These are phyloP conservation scores for Ogataea trehalophila DNA, from an alignment of 805 yeast species.

Conservation along the genomic window DNA sequence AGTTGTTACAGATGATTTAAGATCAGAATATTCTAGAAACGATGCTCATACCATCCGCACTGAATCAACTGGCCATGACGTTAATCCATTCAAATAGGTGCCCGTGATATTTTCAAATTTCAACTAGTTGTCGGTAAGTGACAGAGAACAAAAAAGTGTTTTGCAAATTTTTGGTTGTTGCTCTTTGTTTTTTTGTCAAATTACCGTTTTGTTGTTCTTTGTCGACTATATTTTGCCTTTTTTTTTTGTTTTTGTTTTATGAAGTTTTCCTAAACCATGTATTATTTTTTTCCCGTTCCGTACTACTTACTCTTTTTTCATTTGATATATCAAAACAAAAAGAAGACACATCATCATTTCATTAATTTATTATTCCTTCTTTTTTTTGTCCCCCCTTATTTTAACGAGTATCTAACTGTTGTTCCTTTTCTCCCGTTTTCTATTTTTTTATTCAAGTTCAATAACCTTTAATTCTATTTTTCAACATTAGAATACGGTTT, in stretches of 20 bases:
- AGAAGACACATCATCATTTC: too few relatives aligned
- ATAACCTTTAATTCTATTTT: too few relatives aligned
- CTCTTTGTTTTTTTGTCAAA: too few relatives aligned
- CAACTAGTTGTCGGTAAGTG: not conserved
- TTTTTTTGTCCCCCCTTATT: not conserved
- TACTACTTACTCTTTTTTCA: not conserved
- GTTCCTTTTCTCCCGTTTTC: too few relatives aligned
- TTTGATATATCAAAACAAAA: not conserved
- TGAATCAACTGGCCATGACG: conserved; percentile 10
- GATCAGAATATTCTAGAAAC: conserved; percentile 13
- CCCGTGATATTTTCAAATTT: too few relatives aligned
- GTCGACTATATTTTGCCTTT: too few relatives aligned
- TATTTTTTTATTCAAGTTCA: too few relatives aligned
- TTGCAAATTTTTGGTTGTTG: not conserved
- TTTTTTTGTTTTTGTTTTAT: not conserved
- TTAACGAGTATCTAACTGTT: not conserved
- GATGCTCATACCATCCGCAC: conserved; percentile 14
- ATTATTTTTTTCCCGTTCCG: not conserved
- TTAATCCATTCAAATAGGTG: conserved; percentile 13
- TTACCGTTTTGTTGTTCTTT: too few relatives aligned
- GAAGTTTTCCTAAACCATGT: not conserved
- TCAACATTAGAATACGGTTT: too few relatives aligned
- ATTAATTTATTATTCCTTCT: not conserved
- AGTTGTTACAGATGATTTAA: conserved; percentile 17
- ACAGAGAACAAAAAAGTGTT: not conserved